Evolutionary conservation across 306 rosid species (phyloP).

Genomic region (Neltuma alba): DNA sequence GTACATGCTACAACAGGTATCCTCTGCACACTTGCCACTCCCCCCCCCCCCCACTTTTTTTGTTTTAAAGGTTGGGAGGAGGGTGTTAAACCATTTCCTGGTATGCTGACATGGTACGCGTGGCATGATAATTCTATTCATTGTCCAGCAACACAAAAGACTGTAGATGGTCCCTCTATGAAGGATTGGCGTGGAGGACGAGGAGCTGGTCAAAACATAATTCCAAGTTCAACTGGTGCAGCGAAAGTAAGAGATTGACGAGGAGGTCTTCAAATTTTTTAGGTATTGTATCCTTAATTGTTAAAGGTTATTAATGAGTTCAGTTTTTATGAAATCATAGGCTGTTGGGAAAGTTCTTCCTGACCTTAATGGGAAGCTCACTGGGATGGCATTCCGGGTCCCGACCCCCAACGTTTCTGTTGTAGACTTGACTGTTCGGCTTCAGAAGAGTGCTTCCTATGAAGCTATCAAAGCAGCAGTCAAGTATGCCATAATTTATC

Average conservation of each 20-base stretch:
- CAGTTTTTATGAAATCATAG: slow-evolving; percentile 43
- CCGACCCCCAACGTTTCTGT: slow-evolving; percentile 99
- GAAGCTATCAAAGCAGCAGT: slow-evolving; percentile 92
- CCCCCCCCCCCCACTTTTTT: too few relatives aligned
- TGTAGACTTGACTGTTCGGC: slow-evolving; percentile 95
- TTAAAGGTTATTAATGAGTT: slow-evolving; percentile 10
- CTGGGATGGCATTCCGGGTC: slow-evolving; percentile 99
- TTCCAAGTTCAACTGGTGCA: slow-evolving; percentile 99
- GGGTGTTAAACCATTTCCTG: slow-evolving; percentile 1
- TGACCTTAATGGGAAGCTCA: slow-evolving; percentile 94
- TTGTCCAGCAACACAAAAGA: slow-evolving; percentile 89
- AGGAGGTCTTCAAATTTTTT: not conserved
- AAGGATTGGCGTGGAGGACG: slow-evolving; percentile 99
- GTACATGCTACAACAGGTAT: slow-evolving; percentile 99
- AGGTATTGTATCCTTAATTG: not conserved
- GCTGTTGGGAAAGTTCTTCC: slow-evolving; percentile 99
- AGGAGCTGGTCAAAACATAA: slow-evolving; percentile 92
- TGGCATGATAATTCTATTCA: slow-evolving; percentile 25
- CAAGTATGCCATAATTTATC: slow-evolving; percentile 49
- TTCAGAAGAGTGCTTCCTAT: slow-evolving; percentile 80
- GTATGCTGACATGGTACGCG: slow-evolving; percentile 2
- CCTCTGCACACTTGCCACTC: slow-evolving; percentile 13
- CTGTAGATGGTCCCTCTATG: slow-evolving; percentile 99
- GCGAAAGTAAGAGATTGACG: slow-evolving; percentile 67
- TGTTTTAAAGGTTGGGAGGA: not conserved